Conservation (phyloP, 2,329 filamentous ascomycete species). For the Penicillium sp. region DNA sequence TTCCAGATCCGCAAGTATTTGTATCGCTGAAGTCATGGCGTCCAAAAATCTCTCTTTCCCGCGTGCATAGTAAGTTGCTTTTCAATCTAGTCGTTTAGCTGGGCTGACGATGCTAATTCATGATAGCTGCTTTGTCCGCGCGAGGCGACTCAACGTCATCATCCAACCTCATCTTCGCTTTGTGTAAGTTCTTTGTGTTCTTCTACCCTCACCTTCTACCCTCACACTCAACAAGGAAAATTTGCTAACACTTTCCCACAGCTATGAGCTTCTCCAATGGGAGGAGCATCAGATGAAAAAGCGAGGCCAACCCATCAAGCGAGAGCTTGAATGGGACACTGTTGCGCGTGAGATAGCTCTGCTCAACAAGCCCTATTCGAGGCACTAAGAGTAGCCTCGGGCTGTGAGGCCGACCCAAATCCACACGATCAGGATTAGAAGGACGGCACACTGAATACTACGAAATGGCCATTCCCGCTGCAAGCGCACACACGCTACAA, state of each 20-base stretch:
- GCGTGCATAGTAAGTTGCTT: slow-evolving; percentile 68
- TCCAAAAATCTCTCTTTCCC: slow-evolving; percentile 77
- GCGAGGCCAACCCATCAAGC: slow-evolving; percentile 55
- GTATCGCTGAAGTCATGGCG: slow-evolving; percentile 98
- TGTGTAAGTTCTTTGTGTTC: slow-evolving; percentile 52
- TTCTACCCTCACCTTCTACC: not conserved
- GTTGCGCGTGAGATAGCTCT: slow-evolving; percentile 86
- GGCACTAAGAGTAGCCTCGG: slow-evolving; percentile 38
- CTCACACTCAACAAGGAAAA: not conserved
- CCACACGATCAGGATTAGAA: not conserved
- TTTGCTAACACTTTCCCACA: slow-evolving; percentile 27
- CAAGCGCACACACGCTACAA: not conserved
- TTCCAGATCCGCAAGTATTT: slow-evolving; percentile 92
- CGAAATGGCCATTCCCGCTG: not conserved
- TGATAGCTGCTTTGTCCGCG: slow-evolving; percentile 79
- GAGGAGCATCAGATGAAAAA: slow-evolving; percentile 70
- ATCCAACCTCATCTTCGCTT: slow-evolving; percentile 96
- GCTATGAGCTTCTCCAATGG: slow-evolving; percentile 88
- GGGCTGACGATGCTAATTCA: not conserved
- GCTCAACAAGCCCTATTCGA: slow-evolving; percentile 92
- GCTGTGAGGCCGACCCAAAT: not conserved
- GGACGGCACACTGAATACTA: too few relatives aligned
- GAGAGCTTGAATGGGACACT: slow-evolving; percentile 88
- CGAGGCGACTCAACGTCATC: slow-evolving; percentile 90
- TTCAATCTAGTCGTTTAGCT: not conserved